phyloP scores from a whole-genome alignment of 306 rosid species.

The Vigna unguiculata region DNA sequence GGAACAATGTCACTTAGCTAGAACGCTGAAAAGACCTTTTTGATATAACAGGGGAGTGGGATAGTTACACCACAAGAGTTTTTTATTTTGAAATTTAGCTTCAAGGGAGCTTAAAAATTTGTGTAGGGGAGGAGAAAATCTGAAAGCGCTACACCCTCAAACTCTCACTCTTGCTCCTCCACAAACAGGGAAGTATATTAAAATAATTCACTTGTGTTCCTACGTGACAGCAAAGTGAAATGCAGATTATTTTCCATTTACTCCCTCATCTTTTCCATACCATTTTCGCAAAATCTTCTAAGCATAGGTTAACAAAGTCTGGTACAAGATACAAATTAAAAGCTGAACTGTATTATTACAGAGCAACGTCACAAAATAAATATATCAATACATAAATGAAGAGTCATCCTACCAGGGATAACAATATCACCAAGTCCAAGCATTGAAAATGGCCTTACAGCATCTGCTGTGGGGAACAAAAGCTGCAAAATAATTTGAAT shows the following conservation, averaged over 20 bases:
- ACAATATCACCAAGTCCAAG: slow-evolving; percentile 99
- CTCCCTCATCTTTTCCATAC: not conserved
- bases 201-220: not conserved
- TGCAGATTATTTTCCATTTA: slow-evolving; percentile 9
- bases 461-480: slow-evolving; percentile 92
- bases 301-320: slow-evolving; percentile 19
- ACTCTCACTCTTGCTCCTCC: not conserved
- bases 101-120: too few relatives aligned
- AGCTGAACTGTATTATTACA: slow-evolving; percentile 27
- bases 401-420: slow-evolving; percentile 83
- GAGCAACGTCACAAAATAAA: not conserved
- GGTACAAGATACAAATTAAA: slow-evolving; percentile 15
- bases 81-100: too few relatives aligned
- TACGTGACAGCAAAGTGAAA: slow-evolving; percentile 18
- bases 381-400: slow-evolving; percentile 17
- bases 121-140: not conserved
- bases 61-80: too few relatives aligned
- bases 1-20: slow-evolving; percentile 7
- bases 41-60: not conserved
- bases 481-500: slow-evolving; percentile 64
- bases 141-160: not conserved
- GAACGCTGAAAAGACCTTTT: not conserved
- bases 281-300: slow-evolving; percentile 23
- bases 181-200: not conserved
- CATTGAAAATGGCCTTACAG: slow-evolving; percentile 92